A percentile compares a stretch with the other conserved stretches of the same genome.
phyloP scores from a whole-genome alignment of 805 yeast genomes.

The Kluyveromyces aestuarii region DNA sequence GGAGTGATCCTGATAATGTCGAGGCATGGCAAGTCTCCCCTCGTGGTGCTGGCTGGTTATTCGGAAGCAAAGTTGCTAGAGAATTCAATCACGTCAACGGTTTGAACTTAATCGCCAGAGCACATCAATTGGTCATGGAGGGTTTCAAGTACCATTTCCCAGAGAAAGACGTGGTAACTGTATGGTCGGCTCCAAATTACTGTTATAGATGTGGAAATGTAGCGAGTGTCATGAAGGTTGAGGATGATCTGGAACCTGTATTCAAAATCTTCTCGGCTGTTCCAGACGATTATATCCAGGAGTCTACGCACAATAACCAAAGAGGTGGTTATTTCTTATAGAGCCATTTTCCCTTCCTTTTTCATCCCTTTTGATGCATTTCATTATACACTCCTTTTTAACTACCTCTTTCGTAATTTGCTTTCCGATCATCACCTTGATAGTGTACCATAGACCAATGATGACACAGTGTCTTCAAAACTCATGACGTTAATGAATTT shows the following conservation, averaged over 20 bases:
- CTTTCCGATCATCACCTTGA: neutral
- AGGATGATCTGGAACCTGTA: conserved; percentile 75
- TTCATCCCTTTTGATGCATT: neutral
- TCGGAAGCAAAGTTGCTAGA: conserved; percentile 87
- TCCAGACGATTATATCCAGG: conserved; percentile 57
- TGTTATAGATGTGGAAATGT: conserved; percentile 98
- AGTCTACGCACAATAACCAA: conserved; percentile 21
- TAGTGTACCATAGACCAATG: neutral
- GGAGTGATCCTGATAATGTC: conserved; percentile 98
- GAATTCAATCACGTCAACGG: conserved; percentile 95
- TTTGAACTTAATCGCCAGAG: conserved; percentile 81
- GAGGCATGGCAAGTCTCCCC: conserved; percentile 98
- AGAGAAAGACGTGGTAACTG: conserved; percentile 93
- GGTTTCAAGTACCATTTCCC: conserved; percentile 95
- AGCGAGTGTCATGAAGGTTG: conserved; percentile 96
- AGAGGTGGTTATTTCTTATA: conserved; percentile 30
- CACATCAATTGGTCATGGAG: conserved; percentile 97
- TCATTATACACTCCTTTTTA: too few relatives aligned
- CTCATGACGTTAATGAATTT: neutral
- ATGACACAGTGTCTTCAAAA: neutral
- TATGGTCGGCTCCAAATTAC: conserved; percentile 96
- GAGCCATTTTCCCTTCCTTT: neutral
- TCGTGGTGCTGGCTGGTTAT: conserved; percentile 97
- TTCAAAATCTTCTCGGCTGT: conserved; percentile 94
- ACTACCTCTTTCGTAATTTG: neutral